Evolutionary conservation across 768 basidiomycete species (phyloP).

Genomic region (Dictyophora rubrovolvata): DNA sequence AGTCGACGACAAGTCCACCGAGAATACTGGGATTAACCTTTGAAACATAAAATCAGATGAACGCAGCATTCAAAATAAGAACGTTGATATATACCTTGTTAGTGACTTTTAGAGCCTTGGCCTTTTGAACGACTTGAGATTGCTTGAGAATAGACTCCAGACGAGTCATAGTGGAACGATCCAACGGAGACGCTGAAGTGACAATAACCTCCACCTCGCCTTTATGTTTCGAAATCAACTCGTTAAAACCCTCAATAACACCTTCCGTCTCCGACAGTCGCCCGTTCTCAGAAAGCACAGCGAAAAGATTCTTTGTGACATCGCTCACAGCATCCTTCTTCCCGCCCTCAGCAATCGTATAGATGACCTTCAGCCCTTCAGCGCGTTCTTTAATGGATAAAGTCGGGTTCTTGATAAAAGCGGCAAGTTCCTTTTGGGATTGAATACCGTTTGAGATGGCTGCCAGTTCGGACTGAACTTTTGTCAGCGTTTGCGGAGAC

Average conservation of each 20-base stretch:
- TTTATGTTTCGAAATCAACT: constrained; percentile 77
- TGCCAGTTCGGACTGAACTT: constrained; percentile 78
- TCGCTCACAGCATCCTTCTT: constrained; percentile 76
- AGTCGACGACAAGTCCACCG: constrained; percentile 91
- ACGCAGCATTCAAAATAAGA: background rate
- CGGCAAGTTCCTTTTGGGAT: constrained; percentile 48
- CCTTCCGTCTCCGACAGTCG: constrained; percentile 74
- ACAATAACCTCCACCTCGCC: constrained; percentile 91
- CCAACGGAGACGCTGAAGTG: constrained; percentile 76
- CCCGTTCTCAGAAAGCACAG: constrained; percentile 87
- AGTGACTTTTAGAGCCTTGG: constrained; percentile 78
- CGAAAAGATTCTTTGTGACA: constrained; percentile 86
- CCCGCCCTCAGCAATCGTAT: constrained; percentile 52
- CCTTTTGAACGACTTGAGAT: constrained; percentile 74
- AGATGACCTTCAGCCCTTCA: constrained; percentile 56
- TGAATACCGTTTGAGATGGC: constrained; percentile 61
- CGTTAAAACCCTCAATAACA: constrained; percentile 86
- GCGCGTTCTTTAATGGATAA: constrained; percentile 71
- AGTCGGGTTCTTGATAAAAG: constrained; percentile 86
- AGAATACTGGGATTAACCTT: constrained; percentile 88
- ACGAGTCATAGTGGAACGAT: constrained; percentile 62
- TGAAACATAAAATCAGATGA: background rate
- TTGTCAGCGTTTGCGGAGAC: constrained; percentile 72
- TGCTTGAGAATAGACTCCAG: constrained; percentile 82
- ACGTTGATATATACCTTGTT: constrained; percentile 59